phyloP scores from a whole-genome alignment of 495 filamentous ascomycete species.

The Penicillium angulare region DNA sequence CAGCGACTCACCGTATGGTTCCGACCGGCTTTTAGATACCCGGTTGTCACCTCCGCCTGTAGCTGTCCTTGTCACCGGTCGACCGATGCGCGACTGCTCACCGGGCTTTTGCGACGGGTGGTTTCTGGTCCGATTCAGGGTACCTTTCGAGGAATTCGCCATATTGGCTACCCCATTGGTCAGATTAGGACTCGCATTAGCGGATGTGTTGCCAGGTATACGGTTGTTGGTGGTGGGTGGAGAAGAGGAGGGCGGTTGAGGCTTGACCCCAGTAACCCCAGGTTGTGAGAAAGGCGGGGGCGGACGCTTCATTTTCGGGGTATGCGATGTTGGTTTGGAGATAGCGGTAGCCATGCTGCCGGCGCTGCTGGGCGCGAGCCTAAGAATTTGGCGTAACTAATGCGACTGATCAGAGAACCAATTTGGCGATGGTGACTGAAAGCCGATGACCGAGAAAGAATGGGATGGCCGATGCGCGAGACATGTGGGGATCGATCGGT shows the following conservation, averaged over 20 bases:
- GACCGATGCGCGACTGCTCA: slow-evolving; percentile 35
- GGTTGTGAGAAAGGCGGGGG: slow-evolving; percentile 65
- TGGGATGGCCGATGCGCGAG: slow-evolving; percentile 48
- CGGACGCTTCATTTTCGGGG: slow-evolving; percentile 72
- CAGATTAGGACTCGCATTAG: slow-evolving; percentile 33
- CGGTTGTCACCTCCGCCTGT: slow-evolving; percentile 34
- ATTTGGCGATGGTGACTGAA: slow-evolving; percentile 27
- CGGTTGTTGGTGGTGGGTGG: slow-evolving; percentile 64
- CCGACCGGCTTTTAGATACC: slow-evolving; percentile 39
- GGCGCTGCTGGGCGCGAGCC: not conserved
- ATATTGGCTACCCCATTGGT: slow-evolving; percentile 46
- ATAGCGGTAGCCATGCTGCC: slow-evolving; percentile 53
- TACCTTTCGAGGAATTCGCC: slow-evolving; percentile 36
- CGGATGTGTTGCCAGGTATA: slow-evolving; percentile 48
- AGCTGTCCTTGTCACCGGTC: slow-evolving; percentile 32
- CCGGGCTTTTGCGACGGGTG: slow-evolving; percentile 44
- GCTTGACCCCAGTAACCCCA: slow-evolving; percentile 58
- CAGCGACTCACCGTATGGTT: slow-evolving; percentile 47
- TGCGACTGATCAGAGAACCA: slow-evolving; percentile 28
- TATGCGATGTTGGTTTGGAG: slow-evolving; percentile 54
- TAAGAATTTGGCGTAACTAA: slow-evolving; percentile 1
- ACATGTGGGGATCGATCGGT: slow-evolving; percentile 51
- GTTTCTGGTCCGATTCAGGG: slow-evolving; percentile 52
- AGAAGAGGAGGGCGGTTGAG: slow-evolving; percentile 64
- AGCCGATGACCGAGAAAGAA: slow-evolving; percentile 39